Evolutionary conservation across 2,329 filamentous ascomycete species (phyloP).

Genomic region (Lecanicillium sp.): DNA sequence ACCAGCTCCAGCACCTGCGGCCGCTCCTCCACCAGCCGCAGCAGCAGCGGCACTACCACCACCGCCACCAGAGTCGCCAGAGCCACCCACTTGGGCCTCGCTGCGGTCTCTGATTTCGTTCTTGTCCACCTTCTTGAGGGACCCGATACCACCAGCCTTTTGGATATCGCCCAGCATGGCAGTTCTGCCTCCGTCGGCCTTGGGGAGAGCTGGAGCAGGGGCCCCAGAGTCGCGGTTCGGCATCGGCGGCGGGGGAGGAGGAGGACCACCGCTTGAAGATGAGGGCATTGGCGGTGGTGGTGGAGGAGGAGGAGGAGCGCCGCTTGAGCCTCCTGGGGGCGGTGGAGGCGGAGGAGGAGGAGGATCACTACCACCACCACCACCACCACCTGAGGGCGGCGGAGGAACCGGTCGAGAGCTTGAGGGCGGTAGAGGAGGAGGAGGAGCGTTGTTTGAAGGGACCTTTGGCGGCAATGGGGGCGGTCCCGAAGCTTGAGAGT

Average conservation of each 20-base stretch:
- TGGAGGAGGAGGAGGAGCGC: constrained; percentile 37
- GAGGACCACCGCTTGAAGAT: constrained; percentile 31
- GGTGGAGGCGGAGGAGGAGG: constrained; percentile 30
- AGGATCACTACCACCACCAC: constrained; percentile 26
- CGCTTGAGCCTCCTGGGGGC: constrained; percentile 27
- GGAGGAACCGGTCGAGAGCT: constrained; percentile 44
- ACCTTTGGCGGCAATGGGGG: constrained; percentile 42
- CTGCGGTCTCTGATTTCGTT: constrained; percentile 65
- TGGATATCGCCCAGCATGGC: constrained; percentile 67
- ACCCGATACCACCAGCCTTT: constrained; percentile 55
- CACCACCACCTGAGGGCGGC: no score
- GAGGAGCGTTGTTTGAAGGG: constrained; percentile 28
- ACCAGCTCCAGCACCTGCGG: constrained; percentile 45
- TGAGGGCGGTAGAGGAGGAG: constrained; percentile 41
- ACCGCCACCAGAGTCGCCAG: constrained; percentile 39
- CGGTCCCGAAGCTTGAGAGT: constrained; percentile 22
- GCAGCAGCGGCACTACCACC: constrained; percentile 43
- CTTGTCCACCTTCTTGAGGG: constrained; percentile 69
- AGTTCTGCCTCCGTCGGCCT: constrained; percentile 38
- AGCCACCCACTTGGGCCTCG: constrained; percentile 47
- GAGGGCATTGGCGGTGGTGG: constrained; percentile 28
- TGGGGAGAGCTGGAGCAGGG: constrained; percentile 34
- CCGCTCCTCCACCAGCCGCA: constrained; percentile 34
- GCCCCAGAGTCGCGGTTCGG: constrained; percentile 51
- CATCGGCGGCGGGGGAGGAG: constrained; percentile 42